phyloP scores from a whole-genome alignment of 805 yeast genomes.

The Cyberlindnera xishuangbannaensis region DNA sequence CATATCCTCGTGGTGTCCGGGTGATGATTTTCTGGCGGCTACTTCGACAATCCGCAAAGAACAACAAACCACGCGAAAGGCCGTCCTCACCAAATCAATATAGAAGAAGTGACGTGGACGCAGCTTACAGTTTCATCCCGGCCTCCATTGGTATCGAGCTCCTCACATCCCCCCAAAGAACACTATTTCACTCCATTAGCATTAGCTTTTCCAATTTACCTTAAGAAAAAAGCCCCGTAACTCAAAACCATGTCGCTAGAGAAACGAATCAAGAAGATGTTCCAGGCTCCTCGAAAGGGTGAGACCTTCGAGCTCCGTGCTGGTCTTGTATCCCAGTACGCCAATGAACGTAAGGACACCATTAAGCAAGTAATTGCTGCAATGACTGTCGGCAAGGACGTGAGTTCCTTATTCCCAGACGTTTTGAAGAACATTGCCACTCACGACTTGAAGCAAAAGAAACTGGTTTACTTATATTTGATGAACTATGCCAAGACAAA shows the following conservation, averaged over 20 bases:
- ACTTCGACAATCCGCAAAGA: neutral
- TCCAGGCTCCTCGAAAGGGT: constrained; percentile 56
- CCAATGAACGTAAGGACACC: constrained; percentile 92
- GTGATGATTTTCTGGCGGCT: no score
- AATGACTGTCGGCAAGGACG: constrained; percentile 97
- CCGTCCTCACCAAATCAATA: no score
- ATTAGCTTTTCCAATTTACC: no score
- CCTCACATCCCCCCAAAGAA: no score
- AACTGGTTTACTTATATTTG: constrained; percentile 85
- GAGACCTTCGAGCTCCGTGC: constrained; percentile 87
- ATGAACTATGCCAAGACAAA: constrained; percentile 97
- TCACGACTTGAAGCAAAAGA: constrained; percentile 93
- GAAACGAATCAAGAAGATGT: constrained; percentile 46
- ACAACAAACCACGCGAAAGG: neutral
- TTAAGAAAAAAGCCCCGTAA: no score
- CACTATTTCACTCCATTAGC: no score
- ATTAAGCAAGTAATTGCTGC: constrained; percentile 96
- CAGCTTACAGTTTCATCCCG: no score
- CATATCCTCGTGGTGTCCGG: constrained; percentile 2
- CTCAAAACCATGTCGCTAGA: constrained; percentile 38
- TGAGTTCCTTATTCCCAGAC: constrained; percentile 90
- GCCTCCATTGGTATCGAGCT: no score
- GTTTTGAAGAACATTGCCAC: constrained; percentile 95
- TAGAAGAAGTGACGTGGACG: no score
- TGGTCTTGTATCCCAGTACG: constrained; percentile 92